Base-by-base conservation (phyloP, 495 filamentous ascomycete species). In the Elasticomyces elasticus region DNA sequence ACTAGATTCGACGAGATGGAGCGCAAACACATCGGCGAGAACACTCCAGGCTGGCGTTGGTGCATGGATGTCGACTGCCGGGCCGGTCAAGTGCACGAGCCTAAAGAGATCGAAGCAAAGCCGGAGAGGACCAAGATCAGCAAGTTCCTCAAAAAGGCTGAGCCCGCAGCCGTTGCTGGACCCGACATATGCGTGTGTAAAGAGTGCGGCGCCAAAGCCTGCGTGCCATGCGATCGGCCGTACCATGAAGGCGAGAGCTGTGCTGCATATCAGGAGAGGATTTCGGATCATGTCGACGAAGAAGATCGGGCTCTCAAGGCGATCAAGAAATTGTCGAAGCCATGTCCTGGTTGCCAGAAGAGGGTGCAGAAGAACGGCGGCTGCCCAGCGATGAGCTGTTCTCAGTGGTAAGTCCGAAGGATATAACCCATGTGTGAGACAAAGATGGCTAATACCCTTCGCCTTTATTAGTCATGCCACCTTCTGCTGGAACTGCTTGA, bases 181-280 rank as follows among this genome's bases (percentile, higher is more conserved):
- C 15, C 35, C 25, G 38, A 51, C 19, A 62, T 64, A 15, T 67
- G 71, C 53, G 45, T 15, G 2, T 74, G 72, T 56, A 42, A 60
- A 4, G 54, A 40, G 13, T 74, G 72, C 53, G 62, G 63, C 20
- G 66, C 63, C 27, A 55, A 57, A n/a, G 63, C 67, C 46, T 74
- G 72, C 54, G 62, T 68, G 19, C n/a, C 47, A 0, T 68, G 71
- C 62, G 62, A 70, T 26, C 49, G 52, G 35, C 62, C 57, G 3
- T 74, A 61, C 62, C 72, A 74, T 52, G 59, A 66, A 17, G 71
- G 67, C 20, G 61, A 62, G 47, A 68, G 62, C 4, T 74, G 72
- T 59, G 55, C 45, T 17, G 62, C 68, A 47, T 68, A 66, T 41
- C 56, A 65, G 11, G 54, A 59, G n/a, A 47, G 66, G 10, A 50